Base-by-base conservation (phyloP, 2,329 filamentous ascomycete genomes). In the Ceratocystiopsis brevicomis region DNA sequence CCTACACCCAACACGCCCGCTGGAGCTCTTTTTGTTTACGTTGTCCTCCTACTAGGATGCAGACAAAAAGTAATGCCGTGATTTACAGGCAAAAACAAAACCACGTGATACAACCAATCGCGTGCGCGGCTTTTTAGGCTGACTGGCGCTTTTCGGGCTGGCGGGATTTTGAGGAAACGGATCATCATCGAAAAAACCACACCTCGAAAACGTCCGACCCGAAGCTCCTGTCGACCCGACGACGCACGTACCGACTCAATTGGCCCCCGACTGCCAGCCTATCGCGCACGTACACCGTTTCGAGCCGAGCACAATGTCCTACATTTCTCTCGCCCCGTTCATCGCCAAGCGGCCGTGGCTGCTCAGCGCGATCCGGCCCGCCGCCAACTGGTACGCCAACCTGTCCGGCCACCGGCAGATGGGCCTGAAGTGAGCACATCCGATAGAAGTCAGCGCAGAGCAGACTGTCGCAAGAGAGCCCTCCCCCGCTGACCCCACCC, bases 271-370 rank as follows among this genome's bases (percentile, higher is more conserved):
- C 6, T 9, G 25, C 25, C 25, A 8, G 25, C 25, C 25, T 30
- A 2, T 9, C 25, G 25, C 8, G 25, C 25, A 4, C 25, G 25
- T 30, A 4, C 25, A 30, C 25, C 25, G 25, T 11, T 30, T 30
- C 8, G 25, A 30, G 25, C 25, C 25, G 25, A 30, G 8, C 18
- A 39, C 16, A 16, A 45, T 48, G 44, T 48, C 44, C 14, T 45
- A 45, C 42, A n/a, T 32, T 6, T 37, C 43, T 17, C 39, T 47
- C 21, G 44, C 46, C 32, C 45, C 52, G 46, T 87, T 76, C 59
- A 74, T 95, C 59, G 59, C 76, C 60, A 81, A 81, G 70, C 78
- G 86, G 57, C 87, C 88, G 53, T 94, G 83, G 83, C 76, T 96
- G 59, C 67, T 69, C 63, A 78, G 70, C 55, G 71, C 81, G 66